Conservation (phyloP, 2,329 filamentous ascomycete genomes). For the Bertia moriformis region DNA sequence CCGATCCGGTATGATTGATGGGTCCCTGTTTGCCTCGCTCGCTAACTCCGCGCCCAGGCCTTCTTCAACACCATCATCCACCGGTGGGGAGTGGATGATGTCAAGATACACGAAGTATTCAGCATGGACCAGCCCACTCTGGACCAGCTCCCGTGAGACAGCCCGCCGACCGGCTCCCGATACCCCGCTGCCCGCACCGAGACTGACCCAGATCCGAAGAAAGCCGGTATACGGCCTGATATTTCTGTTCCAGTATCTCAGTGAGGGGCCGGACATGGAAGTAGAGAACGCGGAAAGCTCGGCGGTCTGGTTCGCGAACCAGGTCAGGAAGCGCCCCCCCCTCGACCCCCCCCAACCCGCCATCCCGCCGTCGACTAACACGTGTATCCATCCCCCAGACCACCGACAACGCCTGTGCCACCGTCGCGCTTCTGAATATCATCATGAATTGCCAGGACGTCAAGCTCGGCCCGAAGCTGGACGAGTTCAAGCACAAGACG, state of each 20-base stretch:
- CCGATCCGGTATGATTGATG: conserved; percentile 55
- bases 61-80: conserved; percentile 77
- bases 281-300: conserved; percentile 37
- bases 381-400: conserved; percentile 36
- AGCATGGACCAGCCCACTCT: conserved; percentile 54
- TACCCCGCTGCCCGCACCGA: not conserved
- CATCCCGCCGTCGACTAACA: not conserved
- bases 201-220: conserved; percentile 20
- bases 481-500: conserved; percentile 61
- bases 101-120: conserved; percentile 66
- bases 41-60: conserved; percentile 29
- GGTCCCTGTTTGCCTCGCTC: not conserved
- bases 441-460: conserved; percentile 70
- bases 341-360: no score
- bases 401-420: conserved; percentile 73
- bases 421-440: conserved; percentile 84
- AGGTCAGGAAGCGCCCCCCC: conserved; percentile 33
- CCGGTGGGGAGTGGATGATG: conserved; percentile 60
- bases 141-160: conserved; percentile 41
- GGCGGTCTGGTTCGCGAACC: conserved; percentile 85
- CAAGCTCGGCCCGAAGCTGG: conserved; percentile 55
- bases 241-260: conserved; percentile 65
- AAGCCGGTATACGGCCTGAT: conserved; percentile 74
- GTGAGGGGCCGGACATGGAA: conserved; percentile 32
- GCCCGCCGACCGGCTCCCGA: not conserved